Base-by-base conservation (phyloP, 1,284 basidiomycete species). In the Bjerkandera adusta region DNA sequence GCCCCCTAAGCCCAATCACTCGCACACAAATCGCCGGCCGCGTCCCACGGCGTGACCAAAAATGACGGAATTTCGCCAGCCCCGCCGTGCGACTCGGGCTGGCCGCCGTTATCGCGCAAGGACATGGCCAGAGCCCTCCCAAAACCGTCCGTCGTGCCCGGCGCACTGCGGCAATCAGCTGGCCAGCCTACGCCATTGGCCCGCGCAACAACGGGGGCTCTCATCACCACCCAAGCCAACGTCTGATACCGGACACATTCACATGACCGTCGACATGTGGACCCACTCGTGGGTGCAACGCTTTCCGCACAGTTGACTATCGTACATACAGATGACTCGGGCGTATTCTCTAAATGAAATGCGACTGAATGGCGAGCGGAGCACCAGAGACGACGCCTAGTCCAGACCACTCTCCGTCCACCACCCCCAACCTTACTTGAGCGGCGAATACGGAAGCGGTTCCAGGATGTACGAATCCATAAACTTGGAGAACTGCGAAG, bases 391-490 rank as follows among this genome's bases (percentile, higher is more conserved):
- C n/a, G 27, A 30, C 27, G 8, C 27, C 2, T 41, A 10, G 10
- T 18, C 22, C 27, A 8, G n/a, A 22, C 4, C 29, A 13, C 16
- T 43, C 32, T 11, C 27, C 13, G 1, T 15, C n/a, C n/a, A n/a
- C n/a, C n/a, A n/a, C n/a, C n/a, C n/a, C n/a, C n/a, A n/a, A 26
- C 27, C 25, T 40, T 48, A 91, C 71, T 90, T 88, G 54, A 92
- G 73, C 49, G 90, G 87, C 59, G 87, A 90, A 68, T 84, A 92
- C 29, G 84, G 71, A 36, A 93, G 71, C 21, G 90, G 83, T 44
- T 73, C 68, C 47, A 93, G 68, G 57, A 93, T 81, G 58, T 80
- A 81, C 12, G 85, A 79, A 61, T 92, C 85, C 91, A 92, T 92
- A 30, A 69, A 70, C 60, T 77, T 83, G 15, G 87, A 80, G 43